Percentiles rank a stretch among this genome's conserved stretches.
phyloP scores from a whole-genome alignment of 2,329 filamentous ascomycete species.

The Penicillium thymicola region DNA sequence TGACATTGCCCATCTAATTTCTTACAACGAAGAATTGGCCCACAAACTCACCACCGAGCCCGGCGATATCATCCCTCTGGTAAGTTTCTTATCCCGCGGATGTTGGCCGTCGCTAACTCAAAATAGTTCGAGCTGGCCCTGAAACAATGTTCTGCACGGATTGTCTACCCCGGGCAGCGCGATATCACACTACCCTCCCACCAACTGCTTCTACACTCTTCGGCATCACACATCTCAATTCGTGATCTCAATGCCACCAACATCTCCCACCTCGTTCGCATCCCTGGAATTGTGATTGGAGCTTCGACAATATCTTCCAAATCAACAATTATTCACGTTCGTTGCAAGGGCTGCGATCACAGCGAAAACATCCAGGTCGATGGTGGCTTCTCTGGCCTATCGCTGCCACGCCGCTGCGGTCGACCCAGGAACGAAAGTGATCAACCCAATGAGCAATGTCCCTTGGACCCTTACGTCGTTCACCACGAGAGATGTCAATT shows the following conservation, averaged over 20 bases:
- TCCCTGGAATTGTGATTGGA: constrained; percentile 95
- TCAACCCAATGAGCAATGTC: constrained; percentile 71
- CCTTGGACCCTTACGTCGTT: constrained; percentile 92
- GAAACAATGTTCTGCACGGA: constrained; percentile 86
- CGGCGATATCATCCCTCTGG: constrained; percentile 85
- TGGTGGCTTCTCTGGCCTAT: constrained; percentile 83
- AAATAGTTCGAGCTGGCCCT: constrained; percentile 82
- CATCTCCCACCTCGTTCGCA: constrained; percentile 90
- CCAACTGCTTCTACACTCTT: constrained; percentile 91
- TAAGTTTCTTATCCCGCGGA: constrained; percentile 43
- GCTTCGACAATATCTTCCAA: constrained; percentile 96
- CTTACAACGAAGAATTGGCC: constrained; percentile 91
- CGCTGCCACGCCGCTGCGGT: constrained; percentile 75
- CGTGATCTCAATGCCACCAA: constrained; percentile 89
- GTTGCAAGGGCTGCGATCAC: constrained; percentile 82
- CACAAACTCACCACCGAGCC: constrained; percentile 87
- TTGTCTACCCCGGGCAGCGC: constrained; percentile 76
- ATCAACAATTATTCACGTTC: constrained; percentile 78
- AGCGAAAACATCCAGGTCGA: constrained; percentile 67
- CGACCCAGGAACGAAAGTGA: constrained; percentile 58
- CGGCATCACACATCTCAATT: constrained; percentile 85
- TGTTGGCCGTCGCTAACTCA: constrained; percentile 2
- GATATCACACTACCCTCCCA: constrained; percentile 76
- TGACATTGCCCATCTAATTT: constrained; percentile 92
- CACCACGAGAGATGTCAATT: constrained; percentile 91